phyloP scores from a whole-genome alignment of 2,329 filamentous ascomycete genomes.

The Sporothrix inflata region DNA sequence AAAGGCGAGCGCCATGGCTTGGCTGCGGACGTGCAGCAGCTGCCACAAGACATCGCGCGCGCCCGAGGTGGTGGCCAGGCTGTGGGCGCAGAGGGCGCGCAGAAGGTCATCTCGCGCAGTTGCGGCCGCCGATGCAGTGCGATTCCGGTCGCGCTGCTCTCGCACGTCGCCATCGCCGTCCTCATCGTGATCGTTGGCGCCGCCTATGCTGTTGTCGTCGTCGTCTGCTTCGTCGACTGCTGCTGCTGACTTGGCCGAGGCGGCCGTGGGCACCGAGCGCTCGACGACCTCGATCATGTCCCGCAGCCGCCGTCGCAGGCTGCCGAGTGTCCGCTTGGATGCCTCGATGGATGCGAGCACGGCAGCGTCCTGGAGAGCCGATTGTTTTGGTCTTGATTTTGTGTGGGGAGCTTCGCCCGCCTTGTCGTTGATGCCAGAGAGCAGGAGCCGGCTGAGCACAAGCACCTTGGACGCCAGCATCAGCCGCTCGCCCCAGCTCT shows the following conservation, averaged over 20 bases:
- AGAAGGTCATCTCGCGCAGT: slow-evolving; percentile 57
- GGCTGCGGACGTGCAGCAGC: slow-evolving; percentile 73
- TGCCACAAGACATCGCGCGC: slow-evolving; percentile 77
- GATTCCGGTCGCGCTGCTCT: not conserved
- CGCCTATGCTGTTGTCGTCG: not conserved
- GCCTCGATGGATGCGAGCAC: slow-evolving; percentile 55
- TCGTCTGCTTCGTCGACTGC: not conserved
- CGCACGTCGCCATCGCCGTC: not conserved
- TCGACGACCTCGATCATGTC: slow-evolving; percentile 66
- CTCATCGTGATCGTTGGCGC: not conserved
- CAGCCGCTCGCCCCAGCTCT: slow-evolving; percentile 52
- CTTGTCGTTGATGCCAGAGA: slow-evolving; percentile 67
- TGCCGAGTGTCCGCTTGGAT: slow-evolving; percentile 65
- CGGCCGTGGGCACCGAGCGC: slow-evolving; percentile 25
- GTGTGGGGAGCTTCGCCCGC: not conserved
- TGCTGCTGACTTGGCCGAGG: not conserved
- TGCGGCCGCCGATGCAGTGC: not conserved
- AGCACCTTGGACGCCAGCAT: slow-evolving; percentile 70
- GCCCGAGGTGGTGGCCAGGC: slow-evolving; percentile 77
- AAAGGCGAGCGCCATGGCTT: slow-evolving; percentile 67
- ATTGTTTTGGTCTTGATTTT: not conserved
- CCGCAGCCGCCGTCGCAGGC: slow-evolving; percentile 63
- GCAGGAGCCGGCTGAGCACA: slow-evolving; percentile 73
- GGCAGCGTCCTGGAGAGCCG: slow-evolving; percentile 37
- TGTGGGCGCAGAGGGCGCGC: slow-evolving; percentile 79